Percentiles rank a stretch among this genome's conserved stretches.
Conservation (phyloP, 441 rosid genomes). For the Erysimum pusillum region DNA sequence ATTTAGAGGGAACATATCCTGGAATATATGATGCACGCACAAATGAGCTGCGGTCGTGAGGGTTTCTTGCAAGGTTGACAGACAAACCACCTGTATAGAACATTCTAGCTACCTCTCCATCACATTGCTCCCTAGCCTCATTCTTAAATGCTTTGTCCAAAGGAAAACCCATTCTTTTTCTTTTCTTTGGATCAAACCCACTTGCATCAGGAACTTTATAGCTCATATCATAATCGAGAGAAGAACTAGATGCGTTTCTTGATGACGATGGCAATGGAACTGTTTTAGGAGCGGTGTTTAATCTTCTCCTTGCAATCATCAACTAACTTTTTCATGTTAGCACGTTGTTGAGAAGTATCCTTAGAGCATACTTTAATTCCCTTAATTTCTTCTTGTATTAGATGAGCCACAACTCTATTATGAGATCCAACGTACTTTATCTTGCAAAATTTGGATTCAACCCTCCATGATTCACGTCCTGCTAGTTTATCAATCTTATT, state of each 20-base stretch:
- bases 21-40: neutral
- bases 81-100: neutral
- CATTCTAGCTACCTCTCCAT: conserved; percentile 10
- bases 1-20: neutral
- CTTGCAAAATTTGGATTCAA: neutral
- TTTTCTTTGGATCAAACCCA: conserved; percentile 9
- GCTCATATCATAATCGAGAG: conserved; percentile 27
- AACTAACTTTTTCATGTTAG: neutral
- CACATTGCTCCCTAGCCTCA: conserved; percentile 13
- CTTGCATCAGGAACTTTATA: neutral
- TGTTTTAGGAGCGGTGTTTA: neutral
- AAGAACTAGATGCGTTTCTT: neutral
- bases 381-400: neutral
- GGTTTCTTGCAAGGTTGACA: neutral
- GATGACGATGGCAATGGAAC: neutral
- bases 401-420: neutral
- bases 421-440: neutral
- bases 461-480: neutral
- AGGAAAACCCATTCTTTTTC: neutral
- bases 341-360: neutral
- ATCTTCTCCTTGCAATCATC: conserved; percentile 3
- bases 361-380: neutral
- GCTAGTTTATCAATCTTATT: neutral
- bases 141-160: neutral
- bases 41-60: neutral